These are phyloP conservation scores for Stereum hirsutum DNA, from an alignment of 1,284 basidiomycete genomes.

Conservation along the genomic window DNA sequence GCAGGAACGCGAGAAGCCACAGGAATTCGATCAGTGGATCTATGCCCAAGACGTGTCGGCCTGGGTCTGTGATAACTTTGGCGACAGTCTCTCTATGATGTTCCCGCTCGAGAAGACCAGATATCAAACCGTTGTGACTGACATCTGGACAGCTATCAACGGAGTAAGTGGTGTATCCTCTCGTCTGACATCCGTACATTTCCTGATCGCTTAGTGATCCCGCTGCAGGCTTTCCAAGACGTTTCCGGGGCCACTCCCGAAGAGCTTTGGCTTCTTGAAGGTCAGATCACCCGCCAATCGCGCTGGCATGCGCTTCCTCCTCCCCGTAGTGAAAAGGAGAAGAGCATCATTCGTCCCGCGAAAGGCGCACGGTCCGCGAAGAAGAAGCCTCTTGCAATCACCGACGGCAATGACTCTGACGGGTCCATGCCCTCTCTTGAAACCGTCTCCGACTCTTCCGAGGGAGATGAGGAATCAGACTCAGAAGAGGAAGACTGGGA, in stretches of 20 bases:
- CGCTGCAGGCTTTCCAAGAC: too few species aligned
- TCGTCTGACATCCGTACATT: neutral
- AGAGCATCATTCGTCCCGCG: constrained; percentile 13
- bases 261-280: constrained; percentile 53
- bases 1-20: constrained; percentile 39
- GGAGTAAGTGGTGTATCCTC: constrained; percentile 27
- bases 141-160: constrained; percentile 58
- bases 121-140: constrained; percentile 36
- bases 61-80: constrained; percentile 38
- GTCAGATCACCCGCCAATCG: constrained; percentile 39
- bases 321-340: constrained; percentile 17
- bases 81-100: constrained; percentile 46
- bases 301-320: constrained; percentile 41
- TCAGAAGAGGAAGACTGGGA: constrained; percentile 24
- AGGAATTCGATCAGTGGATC: constrained; percentile 50
- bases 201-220: neutral
- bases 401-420: constrained; percentile 29
- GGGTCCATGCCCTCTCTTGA: constrained; percentile 56
- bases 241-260: constrained; percentile 32
- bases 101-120: constrained; percentile 49
- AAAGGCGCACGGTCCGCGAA: too few species aligned
- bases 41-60: constrained; percentile 57
- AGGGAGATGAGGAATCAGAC: constrained; percentile 18
- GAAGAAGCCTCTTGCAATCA: constrained; percentile 39
- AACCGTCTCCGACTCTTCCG: constrained; percentile 48